Conservation (phyloP, 2,329 filamentous ascomycete species). For the Aspergillus luchuensis region DNA sequence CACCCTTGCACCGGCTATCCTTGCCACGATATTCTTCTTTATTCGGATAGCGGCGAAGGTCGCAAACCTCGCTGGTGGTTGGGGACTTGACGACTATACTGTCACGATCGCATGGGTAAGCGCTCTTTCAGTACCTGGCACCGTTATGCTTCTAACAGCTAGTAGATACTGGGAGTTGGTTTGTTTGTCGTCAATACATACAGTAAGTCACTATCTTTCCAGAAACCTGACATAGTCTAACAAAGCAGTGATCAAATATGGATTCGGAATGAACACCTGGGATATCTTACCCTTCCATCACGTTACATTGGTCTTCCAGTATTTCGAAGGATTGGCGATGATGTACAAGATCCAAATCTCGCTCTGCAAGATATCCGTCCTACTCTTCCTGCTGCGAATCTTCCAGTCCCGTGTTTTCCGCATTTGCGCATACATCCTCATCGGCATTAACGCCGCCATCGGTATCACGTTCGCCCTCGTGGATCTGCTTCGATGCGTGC, state of each 20-base stretch:
- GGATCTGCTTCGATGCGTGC: conserved; percentile 23
- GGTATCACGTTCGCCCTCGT: conserved; percentile 22
- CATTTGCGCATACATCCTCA: conserved; percentile 20
- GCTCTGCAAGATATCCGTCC: conserved; percentile 28
- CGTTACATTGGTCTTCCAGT: conserved; percentile 20
- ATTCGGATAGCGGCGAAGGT: conserved; percentile 16
- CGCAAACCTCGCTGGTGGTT: conserved; percentile 17
- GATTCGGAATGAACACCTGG: conserved; percentile 28
- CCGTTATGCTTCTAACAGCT: neutral
- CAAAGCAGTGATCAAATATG: conserved; percentile 22
- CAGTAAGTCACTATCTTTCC: conserved; percentile 10
- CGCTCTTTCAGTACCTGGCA: neutral
- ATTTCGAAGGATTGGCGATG: conserved; percentile 23
- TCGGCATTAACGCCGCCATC: conserved; percentile 24
- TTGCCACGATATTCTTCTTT: conserved; percentile 19
- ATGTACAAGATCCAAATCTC: conserved; percentile 27
- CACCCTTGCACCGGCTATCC: conserved; percentile 15
- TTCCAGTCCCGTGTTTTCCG: conserved; percentile 23
- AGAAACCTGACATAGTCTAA: neutral
- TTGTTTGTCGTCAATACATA: conserved; percentile 15
- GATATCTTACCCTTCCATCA: conserved; percentile 23
- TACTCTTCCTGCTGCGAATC: conserved; percentile 28
- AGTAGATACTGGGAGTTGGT: conserved; percentile 15
- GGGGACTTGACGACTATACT: conserved; percentile 21
- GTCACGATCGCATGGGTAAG: conserved; percentile 22